A percentile compares a stretch with the other conserved stretches of the same genome.
Evolutionary conservation across 345 rosid genomes (phyloP).

Genomic region (Capsella bursapastoris): DNA sequence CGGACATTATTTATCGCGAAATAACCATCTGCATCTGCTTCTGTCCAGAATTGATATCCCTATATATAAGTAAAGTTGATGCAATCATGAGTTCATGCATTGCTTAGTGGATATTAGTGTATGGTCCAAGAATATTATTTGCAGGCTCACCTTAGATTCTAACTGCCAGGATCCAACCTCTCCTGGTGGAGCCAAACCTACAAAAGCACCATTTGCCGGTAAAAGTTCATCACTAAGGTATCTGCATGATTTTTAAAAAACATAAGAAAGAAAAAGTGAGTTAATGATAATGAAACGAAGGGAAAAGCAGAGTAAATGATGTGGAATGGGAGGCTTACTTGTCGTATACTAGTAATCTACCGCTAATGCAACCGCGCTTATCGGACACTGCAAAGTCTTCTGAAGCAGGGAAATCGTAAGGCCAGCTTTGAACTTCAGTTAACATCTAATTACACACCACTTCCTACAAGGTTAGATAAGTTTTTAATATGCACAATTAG

Average conservation of each 20-base stretch:
- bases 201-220: constrained; percentile 61
- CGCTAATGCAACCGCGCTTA: constrained; percentile 65
- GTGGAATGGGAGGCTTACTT: constrained; percentile 48
- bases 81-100: constrained; percentile 1
- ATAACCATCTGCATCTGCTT: constrained; percentile 59
- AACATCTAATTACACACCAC: constrained; percentile 50
- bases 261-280: background rate
- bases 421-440: constrained; percentile 77
- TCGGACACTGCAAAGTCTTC: constrained; percentile 58
- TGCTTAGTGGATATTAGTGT: background rate
- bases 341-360: constrained; percentile 66
- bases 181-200: constrained; percentile 83
- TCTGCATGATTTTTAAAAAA: background rate
- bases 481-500: background rate
- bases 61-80: constrained; percentile 25
- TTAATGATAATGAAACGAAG: background rate
- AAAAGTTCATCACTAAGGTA: constrained; percentile 37
- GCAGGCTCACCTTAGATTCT: constrained; percentile 61
- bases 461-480: constrained; percentile 6
- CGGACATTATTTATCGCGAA: constrained; percentile 55
- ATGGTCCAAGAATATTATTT: background rate
- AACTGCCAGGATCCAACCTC: constrained; percentile 85
- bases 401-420: constrained; percentile 72
- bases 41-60: constrained; percentile 87
- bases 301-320: constrained; percentile 9